Conservation (phyloP, 202 grass and related monocot species). For the Carex arenaria region DNA sequence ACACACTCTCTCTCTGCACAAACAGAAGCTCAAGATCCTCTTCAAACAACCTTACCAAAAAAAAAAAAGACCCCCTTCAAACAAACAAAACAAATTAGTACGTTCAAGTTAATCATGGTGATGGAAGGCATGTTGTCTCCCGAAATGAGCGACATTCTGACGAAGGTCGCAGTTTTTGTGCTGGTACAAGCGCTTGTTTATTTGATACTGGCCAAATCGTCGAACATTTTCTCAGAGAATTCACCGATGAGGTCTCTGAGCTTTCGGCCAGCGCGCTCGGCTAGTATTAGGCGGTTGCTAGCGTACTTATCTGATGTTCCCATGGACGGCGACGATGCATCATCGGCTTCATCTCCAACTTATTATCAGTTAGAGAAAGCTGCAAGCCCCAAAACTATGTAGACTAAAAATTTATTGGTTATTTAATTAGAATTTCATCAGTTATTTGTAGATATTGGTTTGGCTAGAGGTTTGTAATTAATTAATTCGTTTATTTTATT, state of each 20-base stretch:
- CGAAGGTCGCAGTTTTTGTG: slow-evolving; percentile 59
- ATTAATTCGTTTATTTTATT: neutral
- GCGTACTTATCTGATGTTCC: slow-evolving; percentile 69
- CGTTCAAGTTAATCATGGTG: slow-evolving; percentile 13
- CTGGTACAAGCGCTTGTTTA: slow-evolving; percentile 78
- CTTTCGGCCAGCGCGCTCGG: slow-evolving; percentile 58
- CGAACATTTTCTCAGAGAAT: slow-evolving; percentile 55
- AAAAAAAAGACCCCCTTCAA: neutral
- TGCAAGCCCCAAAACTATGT: slow-evolving; percentile 12
- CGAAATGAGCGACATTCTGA: slow-evolving; percentile 46
- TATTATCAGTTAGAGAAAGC: slow-evolving; percentile 16
- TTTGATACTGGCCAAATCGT: slow-evolving; percentile 78
- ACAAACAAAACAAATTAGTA: neutral
- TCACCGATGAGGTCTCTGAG: slow-evolving; percentile 40
- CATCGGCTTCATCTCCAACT: neutral
- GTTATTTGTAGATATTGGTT: slow-evolving; percentile 16
- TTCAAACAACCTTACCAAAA: neutral
- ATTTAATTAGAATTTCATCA: slow-evolving; percentile 2
- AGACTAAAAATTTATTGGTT: slow-evolving; percentile 23
- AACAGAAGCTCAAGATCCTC: neutral
- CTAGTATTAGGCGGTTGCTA: slow-evolving; percentile 52
- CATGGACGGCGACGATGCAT: slow-evolving; percentile 30
- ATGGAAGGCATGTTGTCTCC: slow-evolving; percentile 51
- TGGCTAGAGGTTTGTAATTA: neutral
- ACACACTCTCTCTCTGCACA: neutral